phyloP scores from a whole-genome alignment of 441 rosid species.

The Dalechampia spathulata region DNA sequence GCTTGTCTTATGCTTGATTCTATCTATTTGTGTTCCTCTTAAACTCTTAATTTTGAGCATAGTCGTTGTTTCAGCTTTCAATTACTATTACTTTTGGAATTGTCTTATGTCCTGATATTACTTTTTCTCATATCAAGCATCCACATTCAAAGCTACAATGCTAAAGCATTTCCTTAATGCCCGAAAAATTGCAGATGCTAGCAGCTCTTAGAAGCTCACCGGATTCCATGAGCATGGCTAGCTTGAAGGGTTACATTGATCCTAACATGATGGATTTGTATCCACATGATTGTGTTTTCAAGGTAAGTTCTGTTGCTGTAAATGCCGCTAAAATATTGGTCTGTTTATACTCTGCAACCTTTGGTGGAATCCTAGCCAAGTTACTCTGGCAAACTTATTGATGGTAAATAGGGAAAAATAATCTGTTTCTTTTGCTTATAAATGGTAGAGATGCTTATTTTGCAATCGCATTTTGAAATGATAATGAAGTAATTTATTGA shows the following conservation, averaged over 20 bases:
- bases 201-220: conserved; percentile 63
- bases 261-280: conserved; percentile 79
- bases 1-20: not conserved
- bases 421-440: not conserved
- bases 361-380: not conserved
- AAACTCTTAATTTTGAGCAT: not conserved
- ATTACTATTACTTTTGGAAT: not conserved
- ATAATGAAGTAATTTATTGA: not conserved
- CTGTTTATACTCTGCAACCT: no score
- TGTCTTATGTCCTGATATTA: not conserved
- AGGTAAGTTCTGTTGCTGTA: conserved; percentile 39
- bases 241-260: conserved; percentile 70
- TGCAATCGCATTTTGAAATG: not conserved
- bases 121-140: not conserved
- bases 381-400: not conserved
- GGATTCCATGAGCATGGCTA: conserved; percentile 62
- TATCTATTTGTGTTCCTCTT: not conserved
- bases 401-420: not conserved
- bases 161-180: conserved; percentile 8
- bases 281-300: conserved; percentile 87
- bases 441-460: not conserved
- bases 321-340: not conserved
- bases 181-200: conserved; percentile 56
- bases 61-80: not conserved
- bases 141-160: not conserved